A percentile compares a stretch with the other conserved stretches of the same genome.
phyloP scores from a whole-genome alignment of 257 asterid species.

The Fraxinus excelsior region DNA sequence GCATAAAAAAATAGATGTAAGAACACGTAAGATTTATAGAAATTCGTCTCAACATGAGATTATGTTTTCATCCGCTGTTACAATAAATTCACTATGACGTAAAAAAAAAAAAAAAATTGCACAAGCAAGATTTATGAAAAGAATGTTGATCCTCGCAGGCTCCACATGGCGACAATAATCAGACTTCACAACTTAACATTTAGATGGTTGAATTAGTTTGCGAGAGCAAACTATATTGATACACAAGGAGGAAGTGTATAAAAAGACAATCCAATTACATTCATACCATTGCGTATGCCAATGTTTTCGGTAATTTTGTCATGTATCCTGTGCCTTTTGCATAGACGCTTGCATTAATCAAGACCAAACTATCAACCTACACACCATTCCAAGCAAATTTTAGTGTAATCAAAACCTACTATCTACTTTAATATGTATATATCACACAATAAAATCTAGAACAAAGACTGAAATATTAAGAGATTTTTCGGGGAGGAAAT shows the following conservation, averaged over 20 bases:
- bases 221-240: background rate
- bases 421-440: background rate
- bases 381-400: constrained; percentile 11
- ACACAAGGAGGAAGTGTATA: background rate
- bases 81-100: no score
- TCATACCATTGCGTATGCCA: constrained; percentile 70
- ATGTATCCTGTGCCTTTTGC: constrained; percentile 53
- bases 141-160: no score
- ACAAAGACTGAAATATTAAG: background rate
- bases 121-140: no score
- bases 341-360: constrained; percentile 69
- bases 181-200: no score
- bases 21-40: no score
- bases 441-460: background rate
- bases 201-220: background rate
- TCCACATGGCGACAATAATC: no score
- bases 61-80: no score
- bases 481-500: background rate
- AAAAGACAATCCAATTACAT: background rate
- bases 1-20: no score
- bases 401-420: background rate
- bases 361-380: constrained; percentile 70
- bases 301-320: constrained; percentile 45
- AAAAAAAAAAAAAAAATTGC: no score
- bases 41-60: no score